Conservation (phyloP, 169 alveolate species). For the Blepharisma undulans region DNA sequence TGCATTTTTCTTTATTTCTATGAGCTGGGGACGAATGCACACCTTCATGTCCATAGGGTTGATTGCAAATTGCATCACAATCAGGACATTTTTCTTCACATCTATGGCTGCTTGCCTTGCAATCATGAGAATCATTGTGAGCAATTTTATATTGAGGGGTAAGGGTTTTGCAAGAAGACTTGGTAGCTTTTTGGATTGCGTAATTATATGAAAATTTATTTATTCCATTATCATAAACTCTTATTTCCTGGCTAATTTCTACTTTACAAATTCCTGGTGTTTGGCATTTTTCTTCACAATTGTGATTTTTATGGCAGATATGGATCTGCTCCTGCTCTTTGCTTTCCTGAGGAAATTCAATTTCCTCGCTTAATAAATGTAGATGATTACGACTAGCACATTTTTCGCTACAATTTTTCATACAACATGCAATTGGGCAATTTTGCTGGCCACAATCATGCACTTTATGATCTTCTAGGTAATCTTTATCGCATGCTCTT, state of each 20-base stretch:
- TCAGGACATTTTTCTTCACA: conserved; percentile 50
- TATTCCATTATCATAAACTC: neutral
- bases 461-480: neutral
- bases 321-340: neutral
- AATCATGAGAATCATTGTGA: conserved; percentile 35
- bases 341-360: neutral
- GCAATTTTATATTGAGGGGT: neutral
- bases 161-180: neutral
- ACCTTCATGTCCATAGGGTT: conserved; percentile 40
- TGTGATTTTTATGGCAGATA: conserved; percentile 27
- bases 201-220: conserved; percentile 30
- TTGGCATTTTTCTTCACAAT: conserved; percentile 12
- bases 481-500: neutral
- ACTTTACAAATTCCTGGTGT: conserved; percentile 43
- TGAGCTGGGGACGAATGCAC: conserved; percentile 33
- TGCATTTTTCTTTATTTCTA: conserved; percentile 41
- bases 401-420: neutral
- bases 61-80: conserved; percentile 30
- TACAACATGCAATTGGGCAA: neutral
- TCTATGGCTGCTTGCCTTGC: conserved; percentile 14
- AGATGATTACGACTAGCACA: neutral
- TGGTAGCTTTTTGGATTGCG: neutral
- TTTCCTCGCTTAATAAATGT: neutral
- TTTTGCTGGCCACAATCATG: neutral
- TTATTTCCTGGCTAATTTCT: neutral